A percentile compares a stretch with the other conserved stretches of the same genome.
phyloP scores from a whole-genome alignment of 1,284 basidiomycete species.

The Pseudozyma flocculosa region DNA sequence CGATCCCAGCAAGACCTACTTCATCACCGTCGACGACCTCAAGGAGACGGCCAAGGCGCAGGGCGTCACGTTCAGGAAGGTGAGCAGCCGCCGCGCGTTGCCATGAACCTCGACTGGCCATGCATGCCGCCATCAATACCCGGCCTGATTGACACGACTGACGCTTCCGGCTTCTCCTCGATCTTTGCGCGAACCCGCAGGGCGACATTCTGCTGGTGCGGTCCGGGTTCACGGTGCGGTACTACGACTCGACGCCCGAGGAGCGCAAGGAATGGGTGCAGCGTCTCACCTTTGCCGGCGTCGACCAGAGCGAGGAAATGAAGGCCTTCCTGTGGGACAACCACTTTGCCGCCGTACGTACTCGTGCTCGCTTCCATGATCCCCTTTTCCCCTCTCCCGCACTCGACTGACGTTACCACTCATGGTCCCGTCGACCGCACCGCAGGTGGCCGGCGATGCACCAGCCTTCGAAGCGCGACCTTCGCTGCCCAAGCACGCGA shows the following conservation, averaged over 20 bases:
- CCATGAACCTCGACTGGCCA: too few relatives aligned
- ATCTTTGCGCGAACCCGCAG: too few relatives aligned
- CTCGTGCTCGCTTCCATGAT: neutral
- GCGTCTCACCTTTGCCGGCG: conserved; percentile 34
- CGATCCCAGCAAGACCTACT: conserved; percentile 68
- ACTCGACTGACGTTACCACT: neutral
- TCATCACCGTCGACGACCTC: conserved; percentile 65
- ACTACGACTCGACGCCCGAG: conserved; percentile 61
- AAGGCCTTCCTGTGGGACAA: conserved; percentile 66
- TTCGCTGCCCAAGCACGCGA: conserved; percentile 12
- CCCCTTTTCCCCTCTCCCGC: neutral
- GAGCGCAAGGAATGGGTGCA: conserved; percentile 62
- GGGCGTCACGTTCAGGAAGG: conserved; percentile 60
- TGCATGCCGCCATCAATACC: too few relatives aligned
- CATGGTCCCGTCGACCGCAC: too few relatives aligned
- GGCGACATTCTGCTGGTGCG: conserved; percentile 47
- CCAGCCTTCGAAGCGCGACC: conserved; percentile 70
- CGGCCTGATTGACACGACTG: too few relatives aligned
- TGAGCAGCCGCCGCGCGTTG: neutral
- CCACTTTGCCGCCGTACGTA: conserved; percentile 67
- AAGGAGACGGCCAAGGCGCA: conserved; percentile 68
- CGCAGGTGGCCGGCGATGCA: conserved; percentile 67
- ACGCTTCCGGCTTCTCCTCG: too few relatives aligned
- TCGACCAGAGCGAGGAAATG: conserved; percentile 50
- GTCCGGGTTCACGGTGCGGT: conserved; percentile 68